Evolutionary conservation across 2,329 filamentous ascomycete genomes (phyloP).

Genomic region (Parastagonospora avenae): DNA sequence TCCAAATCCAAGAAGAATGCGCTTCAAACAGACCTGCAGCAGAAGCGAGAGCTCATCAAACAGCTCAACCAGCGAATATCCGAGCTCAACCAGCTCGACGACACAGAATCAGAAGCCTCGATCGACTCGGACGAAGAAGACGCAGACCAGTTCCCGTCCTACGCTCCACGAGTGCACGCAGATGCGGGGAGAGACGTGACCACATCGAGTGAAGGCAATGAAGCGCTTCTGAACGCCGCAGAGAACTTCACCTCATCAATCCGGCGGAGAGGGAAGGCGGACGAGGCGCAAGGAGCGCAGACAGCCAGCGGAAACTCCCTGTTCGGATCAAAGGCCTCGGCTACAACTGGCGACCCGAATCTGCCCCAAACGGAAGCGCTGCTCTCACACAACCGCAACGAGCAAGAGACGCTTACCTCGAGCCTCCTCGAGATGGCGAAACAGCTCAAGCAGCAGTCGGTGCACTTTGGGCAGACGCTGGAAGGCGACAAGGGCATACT

Average conservation of each 20-base stretch:
- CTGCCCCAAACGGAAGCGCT: constrained; percentile 64
- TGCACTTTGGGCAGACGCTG: constrained; percentile 72
- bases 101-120: constrained; percentile 40
- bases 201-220: constrained; percentile 33
- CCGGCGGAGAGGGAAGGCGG: constrained; percentile 35
- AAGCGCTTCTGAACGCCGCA: constrained; percentile 41
- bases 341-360: constrained; percentile 31
- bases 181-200: constrained; percentile 42
- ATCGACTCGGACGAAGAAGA: constrained; percentile 49
- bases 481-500: constrained; percentile 77
- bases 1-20: constrained; percentile 61
- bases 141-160: constrained; percentile 49
- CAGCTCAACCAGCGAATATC: constrained; percentile 68
- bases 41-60: constrained; percentile 70
- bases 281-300: constrained; percentile 26
- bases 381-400: constrained; percentile 75
- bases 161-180: constrained; percentile 47
- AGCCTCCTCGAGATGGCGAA: constrained; percentile 82
- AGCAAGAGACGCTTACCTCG: constrained; percentile 81
- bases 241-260: constrained; percentile 41
- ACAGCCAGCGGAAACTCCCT: constrained; percentile 45
- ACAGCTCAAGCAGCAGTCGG: constrained; percentile 75
- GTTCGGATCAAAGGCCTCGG: constrained; percentile 45
- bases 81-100: constrained; percentile 68
- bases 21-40: constrained; percentile 66